Evolutionary conservation across 257 asterid genomes (phyloP).

Genomic region (Jacaranda copaia): DNA sequence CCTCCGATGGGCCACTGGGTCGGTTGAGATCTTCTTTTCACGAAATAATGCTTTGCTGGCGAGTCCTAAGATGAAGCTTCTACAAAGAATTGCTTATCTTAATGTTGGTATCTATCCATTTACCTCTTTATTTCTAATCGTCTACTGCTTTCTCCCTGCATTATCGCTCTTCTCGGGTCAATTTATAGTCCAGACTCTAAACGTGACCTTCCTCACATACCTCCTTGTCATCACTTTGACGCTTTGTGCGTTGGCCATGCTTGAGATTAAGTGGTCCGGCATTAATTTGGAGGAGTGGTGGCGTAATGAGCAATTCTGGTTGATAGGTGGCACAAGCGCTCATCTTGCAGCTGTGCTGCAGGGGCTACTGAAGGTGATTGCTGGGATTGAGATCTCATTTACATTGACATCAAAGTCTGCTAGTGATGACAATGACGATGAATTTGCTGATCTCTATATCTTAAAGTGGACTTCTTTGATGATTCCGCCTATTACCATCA

Average conservation of each 20-base stretch:
- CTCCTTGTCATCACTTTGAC: constrained; percentile 75
- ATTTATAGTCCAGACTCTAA: constrained; percentile 69
- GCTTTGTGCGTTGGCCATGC: constrained; percentile 67
- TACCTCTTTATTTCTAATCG: constrained; percentile 79
- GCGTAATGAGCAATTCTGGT: constrained; percentile 92
- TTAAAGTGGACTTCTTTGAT: constrained; percentile 75
- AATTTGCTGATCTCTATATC: constrained; percentile 69
- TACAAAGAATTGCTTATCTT: constrained; percentile 80
- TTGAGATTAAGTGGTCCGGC: constrained; percentile 88
- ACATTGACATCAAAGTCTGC: constrained; percentile 79
- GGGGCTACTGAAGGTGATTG: constrained; percentile 82
- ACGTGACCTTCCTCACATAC: constrained; percentile 74
- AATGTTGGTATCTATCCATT: constrained; percentile 88
- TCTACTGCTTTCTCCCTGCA: constrained; percentile 91
- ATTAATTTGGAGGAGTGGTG: constrained; percentile 87
- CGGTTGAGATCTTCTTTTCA: constrained; percentile 88
- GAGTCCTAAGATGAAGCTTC: constrained; percentile 72
- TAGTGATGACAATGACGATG: constrained; percentile 77
- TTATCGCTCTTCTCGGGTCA: constrained; percentile 85
- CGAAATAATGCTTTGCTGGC: constrained; percentile 81
- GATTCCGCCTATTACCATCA: constrained; percentile 78
- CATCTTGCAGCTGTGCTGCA: constrained; percentile 90
- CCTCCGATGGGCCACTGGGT: constrained; percentile 94
- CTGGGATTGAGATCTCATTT: constrained; percentile 86
- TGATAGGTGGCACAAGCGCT: constrained; percentile 90